phyloP scores from a whole-genome alignment of 768 basidiomycete genomes.

The Russula griseocarnosa region DNA sequence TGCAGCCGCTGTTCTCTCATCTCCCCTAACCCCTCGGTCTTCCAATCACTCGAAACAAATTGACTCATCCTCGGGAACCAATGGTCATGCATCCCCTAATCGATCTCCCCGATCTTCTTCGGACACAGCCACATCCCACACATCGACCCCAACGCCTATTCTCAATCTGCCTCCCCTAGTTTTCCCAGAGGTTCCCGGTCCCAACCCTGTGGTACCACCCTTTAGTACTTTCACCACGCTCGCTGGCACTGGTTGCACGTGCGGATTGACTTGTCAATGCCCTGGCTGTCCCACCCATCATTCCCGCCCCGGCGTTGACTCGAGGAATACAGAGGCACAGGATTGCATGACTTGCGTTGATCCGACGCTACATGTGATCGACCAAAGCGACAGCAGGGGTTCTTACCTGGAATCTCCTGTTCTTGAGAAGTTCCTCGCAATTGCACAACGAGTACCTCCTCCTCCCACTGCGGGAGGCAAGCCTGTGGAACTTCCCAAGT shows the following conservation, averaged over 20 bases:
- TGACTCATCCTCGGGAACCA: neutral
- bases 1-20: constrained; percentile 23
- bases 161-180: constrained; percentile 27
- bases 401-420: constrained; percentile 11
- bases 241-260: constrained; percentile 29
- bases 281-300: constrained; percentile 22
- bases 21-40: constrained; percentile 4
- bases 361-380: constrained; percentile 19
- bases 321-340: neutral
- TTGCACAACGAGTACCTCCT: constrained; percentile 23
- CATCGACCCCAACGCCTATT: constrained; percentile 6
- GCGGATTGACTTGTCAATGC: constrained; percentile 28
- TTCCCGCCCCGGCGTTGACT: neutral
- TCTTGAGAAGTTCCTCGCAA: constrained; percentile 25
- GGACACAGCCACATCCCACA: neutral
- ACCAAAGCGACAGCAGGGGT: constrained; percentile 2
- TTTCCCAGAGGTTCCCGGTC: constrained; percentile 17
- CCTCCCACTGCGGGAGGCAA: constrained; percentile 25
- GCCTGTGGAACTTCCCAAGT: constrained; percentile 26
- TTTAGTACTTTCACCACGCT: constrained; percentile 29
- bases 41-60: neutral
- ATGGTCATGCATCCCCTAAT: neutral
- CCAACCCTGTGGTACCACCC: constrained; percentile 25
- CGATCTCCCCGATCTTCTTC: neutral
- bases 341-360: constrained; percentile 27